phyloP scores from a whole-genome alignment of 805 yeast genomes.

The Saturnispora besseyi region DNA sequence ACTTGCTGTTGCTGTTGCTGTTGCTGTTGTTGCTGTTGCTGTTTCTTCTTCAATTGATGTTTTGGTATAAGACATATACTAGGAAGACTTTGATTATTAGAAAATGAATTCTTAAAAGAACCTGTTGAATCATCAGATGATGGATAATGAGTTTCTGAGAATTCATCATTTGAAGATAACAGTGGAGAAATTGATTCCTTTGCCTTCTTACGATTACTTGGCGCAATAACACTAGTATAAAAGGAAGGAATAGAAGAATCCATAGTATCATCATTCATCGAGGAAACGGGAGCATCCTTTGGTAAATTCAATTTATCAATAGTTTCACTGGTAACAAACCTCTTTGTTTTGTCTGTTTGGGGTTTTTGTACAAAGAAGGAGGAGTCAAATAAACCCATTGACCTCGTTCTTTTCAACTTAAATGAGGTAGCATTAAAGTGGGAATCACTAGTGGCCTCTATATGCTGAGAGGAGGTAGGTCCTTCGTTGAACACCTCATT shows the following conservation, averaged over 20 bases:
- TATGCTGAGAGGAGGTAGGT: constrained; percentile 54
- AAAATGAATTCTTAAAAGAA: background rate
- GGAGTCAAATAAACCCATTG: constrained; percentile 48
- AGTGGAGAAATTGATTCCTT: constrained; percentile 16
- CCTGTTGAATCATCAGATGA: constrained; percentile 21
- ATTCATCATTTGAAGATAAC: constrained; percentile 15
- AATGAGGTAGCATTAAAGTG: constrained; percentile 65
- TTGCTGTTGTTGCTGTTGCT: constrained; percentile 10
- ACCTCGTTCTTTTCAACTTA: constrained; percentile 70
- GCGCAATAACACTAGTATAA: constrained; percentile 2
- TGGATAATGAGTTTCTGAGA: constrained; percentile 20
- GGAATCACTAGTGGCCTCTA: constrained; percentile 62
- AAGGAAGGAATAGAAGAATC: background rate
- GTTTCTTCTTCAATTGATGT: constrained; percentile 23
- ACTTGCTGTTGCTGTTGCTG: constrained; percentile 12
- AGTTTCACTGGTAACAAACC: constrained; percentile 73
- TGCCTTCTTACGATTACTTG: constrained; percentile 1
- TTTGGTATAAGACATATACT: constrained; percentile 23
- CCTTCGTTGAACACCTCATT: constrained; percentile 43
- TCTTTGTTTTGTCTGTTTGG: constrained; percentile 2
- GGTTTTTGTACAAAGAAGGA: background rate
- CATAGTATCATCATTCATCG: constrained; percentile 40
- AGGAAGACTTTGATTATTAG: constrained; percentile 9
- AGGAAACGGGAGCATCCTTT: constrained; percentile 5
- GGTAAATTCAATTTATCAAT: constrained; percentile 62